These are phyloP conservation scores for Ramichloridium luteum DNA, from an alignment of 2,329 filamentous ascomycete species.

Conservation along the genomic window DNA sequence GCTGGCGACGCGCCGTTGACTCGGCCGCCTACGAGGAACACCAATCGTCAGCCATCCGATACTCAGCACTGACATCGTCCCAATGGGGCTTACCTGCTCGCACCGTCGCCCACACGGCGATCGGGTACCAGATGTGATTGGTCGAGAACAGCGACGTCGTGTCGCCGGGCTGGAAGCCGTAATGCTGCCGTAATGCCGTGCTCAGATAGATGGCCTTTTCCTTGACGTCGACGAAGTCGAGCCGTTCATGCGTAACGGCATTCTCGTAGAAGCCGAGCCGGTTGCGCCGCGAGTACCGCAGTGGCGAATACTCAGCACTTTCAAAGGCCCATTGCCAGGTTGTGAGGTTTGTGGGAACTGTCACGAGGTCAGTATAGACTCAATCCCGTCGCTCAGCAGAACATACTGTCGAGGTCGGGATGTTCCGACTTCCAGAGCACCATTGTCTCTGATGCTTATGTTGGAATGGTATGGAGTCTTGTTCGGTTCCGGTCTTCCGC, in stretches of 20 bases:
- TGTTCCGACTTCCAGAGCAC: slow-evolving; percentile 27
- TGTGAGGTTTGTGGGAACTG: slow-evolving; percentile 42
- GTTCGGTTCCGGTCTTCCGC: no score
- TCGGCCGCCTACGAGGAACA: slow-evolving; percentile 37
- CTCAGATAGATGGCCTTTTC: slow-evolving; percentile 44
- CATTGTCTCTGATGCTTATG: no score
- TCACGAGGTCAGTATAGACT: background rate
- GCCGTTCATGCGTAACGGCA: slow-evolving; percentile 43
- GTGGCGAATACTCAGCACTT: slow-evolving; percentile 37
- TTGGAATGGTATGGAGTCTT: no score
- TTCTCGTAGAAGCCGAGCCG: slow-evolving; percentile 43
- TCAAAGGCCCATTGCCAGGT: slow-evolving; percentile 52
- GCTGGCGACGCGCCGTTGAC: slow-evolving; percentile 51
- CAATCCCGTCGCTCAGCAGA: background rate
- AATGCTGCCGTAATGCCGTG: slow-evolving; percentile 44
- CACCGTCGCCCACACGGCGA: slow-evolving; percentile 46
- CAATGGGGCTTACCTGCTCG: slow-evolving; percentile 19
- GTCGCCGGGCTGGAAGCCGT: slow-evolving; percentile 41
- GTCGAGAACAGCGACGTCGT: slow-evolving; percentile 48
- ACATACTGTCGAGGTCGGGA: slow-evolving; percentile 30
- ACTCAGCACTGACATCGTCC: no score
- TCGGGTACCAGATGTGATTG: slow-evolving; percentile 55
- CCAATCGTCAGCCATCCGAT: no score
- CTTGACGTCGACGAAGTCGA: slow-evolving; percentile 46
- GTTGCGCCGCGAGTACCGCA: slow-evolving; percentile 24